Evolutionary conservation across 2,329 filamentous ascomycete species (phyloP).

Genomic region (Lachnellula hyalina): DNA sequence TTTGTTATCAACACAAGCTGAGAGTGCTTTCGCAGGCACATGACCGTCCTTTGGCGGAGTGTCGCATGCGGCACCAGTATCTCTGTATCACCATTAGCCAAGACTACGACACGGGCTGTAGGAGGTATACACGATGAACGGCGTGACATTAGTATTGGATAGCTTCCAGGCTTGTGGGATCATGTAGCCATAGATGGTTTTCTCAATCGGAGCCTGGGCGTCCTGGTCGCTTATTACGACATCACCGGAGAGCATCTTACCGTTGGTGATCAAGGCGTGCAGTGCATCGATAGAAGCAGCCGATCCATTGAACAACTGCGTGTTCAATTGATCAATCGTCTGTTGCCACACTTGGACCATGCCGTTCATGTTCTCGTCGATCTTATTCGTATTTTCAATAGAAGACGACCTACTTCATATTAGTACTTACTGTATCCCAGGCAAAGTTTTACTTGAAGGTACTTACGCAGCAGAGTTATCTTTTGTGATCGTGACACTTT

Average conservation of each 20-base stretch:
- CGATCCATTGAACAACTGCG: conserved; percentile 24
- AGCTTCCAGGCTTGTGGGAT: conserved; percentile 32
- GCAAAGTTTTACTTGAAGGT: not conserved
- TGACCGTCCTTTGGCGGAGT: not conserved
- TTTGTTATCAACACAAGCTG: not conserved
- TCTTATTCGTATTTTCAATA: not conserved
- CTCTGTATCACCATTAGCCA: not conserved
- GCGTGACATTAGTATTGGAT: conserved; percentile 17
- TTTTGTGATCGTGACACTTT: not conserved
- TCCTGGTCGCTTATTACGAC: not conserved
- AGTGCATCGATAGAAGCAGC: conserved; percentile 22
- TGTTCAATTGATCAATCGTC: not conserved
- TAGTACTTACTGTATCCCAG: not conserved
- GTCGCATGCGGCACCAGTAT: not conserved
- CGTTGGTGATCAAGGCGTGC: conserved; percentile 25
- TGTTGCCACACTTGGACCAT: not conserved
- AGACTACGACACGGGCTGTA: not conserved
- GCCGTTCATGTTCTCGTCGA: not conserved
- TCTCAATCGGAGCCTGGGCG: conserved; percentile 15
- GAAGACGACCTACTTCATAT: not conserved
- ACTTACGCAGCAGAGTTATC: not conserved
- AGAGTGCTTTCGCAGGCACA: not conserved
- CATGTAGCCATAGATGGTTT: conserved; percentile 29
- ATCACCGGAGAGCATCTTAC: conserved; percentile 26
- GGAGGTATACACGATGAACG: conserved; percentile 32